Conservation (phyloP, 192 early-diverging fungal genomes). For the Coemansia asiatica region DNA sequence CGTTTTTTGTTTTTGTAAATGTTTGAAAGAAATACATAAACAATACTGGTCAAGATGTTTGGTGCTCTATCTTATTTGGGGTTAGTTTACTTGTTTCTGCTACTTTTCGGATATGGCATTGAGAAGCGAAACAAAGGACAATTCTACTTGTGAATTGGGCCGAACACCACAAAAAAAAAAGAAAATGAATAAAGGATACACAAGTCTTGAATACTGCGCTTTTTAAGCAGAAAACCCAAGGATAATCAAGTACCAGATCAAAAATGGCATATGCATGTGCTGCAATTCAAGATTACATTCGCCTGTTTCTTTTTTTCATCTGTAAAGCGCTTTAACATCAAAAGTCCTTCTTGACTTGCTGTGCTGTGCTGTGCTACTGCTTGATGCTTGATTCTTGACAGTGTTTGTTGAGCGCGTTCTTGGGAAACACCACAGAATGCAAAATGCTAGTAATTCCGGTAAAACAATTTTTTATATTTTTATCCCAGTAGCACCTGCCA, state of each 20-base stretch:
- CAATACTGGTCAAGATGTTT: too few species aligned
- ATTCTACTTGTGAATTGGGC: not conserved
- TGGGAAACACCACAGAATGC: not conserved
- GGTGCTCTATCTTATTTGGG: too few species aligned
- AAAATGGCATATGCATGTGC: too few species aligned
- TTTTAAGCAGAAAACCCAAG: too few species aligned
- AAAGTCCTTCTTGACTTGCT: too few species aligned
- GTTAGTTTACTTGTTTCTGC: too few species aligned
- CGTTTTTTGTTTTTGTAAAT: slow-evolving; percentile 4
- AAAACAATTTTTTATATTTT: not conserved
- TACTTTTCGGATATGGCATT: too few species aligned
- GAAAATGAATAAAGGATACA: not conserved
- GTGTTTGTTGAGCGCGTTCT: slow-evolving; percentile 1
- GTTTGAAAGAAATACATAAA: not conserved
- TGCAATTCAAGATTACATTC: too few species aligned
- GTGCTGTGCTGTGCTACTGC: not conserved
- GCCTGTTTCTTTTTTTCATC: slow-evolving; percentile 4
- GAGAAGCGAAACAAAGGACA: not conserved
- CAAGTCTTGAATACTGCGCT: not conserved
- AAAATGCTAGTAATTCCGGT: not conserved
- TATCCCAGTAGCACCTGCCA: not conserved
- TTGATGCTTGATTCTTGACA: too few species aligned
- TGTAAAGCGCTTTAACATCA: too few species aligned
- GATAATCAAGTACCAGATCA: too few species aligned
- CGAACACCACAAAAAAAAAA: not conserved